Conservation (phyloP, 176 grass and related monocot species). For the Neostapfia colusana region DNA sequence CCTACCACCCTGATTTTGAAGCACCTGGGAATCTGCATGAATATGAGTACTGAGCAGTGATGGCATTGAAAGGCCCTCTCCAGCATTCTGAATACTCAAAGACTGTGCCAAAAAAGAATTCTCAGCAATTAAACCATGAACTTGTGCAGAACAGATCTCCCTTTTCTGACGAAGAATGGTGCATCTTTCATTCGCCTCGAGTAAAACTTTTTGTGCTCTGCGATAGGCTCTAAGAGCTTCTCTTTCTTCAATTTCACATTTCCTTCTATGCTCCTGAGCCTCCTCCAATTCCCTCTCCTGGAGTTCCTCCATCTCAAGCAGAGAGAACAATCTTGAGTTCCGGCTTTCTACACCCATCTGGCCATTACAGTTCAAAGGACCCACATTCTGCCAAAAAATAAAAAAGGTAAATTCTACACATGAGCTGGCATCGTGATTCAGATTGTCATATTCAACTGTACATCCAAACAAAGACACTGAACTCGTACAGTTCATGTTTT, state of each 20-base stretch:
- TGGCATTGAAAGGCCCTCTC: conserved; percentile 45
- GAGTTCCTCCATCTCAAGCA: conserved; percentile 77
- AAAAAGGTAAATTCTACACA: neutral
- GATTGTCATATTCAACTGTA: neutral
- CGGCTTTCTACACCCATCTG: conserved; percentile 33
- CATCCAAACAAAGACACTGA: conserved; percentile 12
- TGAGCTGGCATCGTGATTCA: conserved; percentile 13
- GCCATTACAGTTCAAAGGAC: conserved; percentile 35
- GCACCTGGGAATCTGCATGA: conserved; percentile 39
- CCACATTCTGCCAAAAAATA: conserved; percentile 34
- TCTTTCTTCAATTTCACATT: conserved; percentile 85
- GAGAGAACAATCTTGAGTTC: conserved; percentile 54
- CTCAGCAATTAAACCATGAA: conserved; percentile 67
- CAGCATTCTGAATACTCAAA: conserved; percentile 48
- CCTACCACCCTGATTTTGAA: conserved; percentile 48
- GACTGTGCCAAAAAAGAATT: conserved; percentile 47
- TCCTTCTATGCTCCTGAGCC: conserved; percentile 70
- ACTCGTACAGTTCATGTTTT: neutral
- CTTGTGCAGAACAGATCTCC: conserved; percentile 61
- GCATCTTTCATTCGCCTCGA: conserved; percentile 89
- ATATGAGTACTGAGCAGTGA: conserved; percentile 43
- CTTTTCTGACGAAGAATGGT: conserved; percentile 69
- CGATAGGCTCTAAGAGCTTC: conserved; percentile 84
- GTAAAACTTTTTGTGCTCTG: conserved; percentile 78
- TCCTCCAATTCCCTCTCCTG: conserved; percentile 86